phyloP scores from a whole-genome alignment of 148 eudicot species.

The Gaultheria prostrata region DNA sequence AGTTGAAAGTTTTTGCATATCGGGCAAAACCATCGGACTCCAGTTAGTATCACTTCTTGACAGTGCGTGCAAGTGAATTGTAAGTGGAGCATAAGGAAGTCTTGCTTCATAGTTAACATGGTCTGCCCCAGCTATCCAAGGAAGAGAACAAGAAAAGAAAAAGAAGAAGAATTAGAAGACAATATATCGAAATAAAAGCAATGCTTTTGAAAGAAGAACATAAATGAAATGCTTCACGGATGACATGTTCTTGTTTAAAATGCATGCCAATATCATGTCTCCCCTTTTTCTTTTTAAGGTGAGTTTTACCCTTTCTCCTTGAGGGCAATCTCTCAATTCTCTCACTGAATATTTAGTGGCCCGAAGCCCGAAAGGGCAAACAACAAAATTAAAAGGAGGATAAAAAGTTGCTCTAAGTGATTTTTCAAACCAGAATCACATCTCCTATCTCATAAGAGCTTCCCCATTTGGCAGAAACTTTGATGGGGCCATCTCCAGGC shows the following conservation, averaged over 20 bases:
- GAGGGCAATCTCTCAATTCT: background rate
- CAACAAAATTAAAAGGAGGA: background rate
- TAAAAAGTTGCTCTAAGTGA: background rate
- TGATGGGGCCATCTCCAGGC: background rate
- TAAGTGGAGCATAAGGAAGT: constrained; percentile 68
- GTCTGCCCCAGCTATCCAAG: constrained; percentile 55
- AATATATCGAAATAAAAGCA: background rate
- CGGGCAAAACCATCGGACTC: constrained; percentile 63
- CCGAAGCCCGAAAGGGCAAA: background rate
- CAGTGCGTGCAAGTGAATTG: constrained; percentile 64
- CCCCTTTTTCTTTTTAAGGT: background rate
- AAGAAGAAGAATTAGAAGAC: background rate
- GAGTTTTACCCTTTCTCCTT: background rate
- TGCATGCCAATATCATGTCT: background rate
- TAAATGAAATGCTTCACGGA: background rate
- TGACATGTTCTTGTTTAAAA: background rate
- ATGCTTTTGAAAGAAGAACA: background rate
- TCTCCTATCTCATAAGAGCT: background rate
- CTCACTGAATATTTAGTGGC: background rate
- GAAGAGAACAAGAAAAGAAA: constrained; percentile 2
- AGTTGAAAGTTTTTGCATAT: constrained; percentile 68
- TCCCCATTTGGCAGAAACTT: background rate
- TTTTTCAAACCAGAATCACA: background rate
- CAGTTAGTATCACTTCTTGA: constrained; percentile 66
- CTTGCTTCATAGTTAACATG: constrained; percentile 59